Evolutionary conservation across 2,329 filamentous ascomycete species (phyloP), one percentile per base, ranked within the genome.

Genomic region (Colletotrichum cereale): DNA sequence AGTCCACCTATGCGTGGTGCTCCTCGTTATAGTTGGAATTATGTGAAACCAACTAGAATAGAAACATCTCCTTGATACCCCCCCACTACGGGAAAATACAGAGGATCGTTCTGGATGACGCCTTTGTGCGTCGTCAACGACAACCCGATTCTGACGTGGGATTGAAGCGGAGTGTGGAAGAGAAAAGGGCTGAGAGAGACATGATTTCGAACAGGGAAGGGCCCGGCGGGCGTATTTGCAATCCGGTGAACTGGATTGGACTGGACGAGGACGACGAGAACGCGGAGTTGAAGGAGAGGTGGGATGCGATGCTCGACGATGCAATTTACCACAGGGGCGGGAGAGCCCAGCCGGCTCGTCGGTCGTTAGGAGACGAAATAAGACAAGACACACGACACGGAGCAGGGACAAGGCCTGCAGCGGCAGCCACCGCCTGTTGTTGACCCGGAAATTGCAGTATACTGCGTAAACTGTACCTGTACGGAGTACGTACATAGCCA

Each of bases 171-270:
- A 18, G 2, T 24, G 10, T 12, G n/a, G 24, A 48, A 11, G 47
- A 40, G 40, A 31, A 60, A 64, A 48, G 36, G 61, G 26, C 24
- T 18, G 42, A 44, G 42, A n/a, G 21, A n/a, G 10, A 11, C 18
- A 44, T 7, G 42, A 44, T 44, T 3, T 18, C 36, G 24, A 21
- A 57, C 65, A 67, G 31, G 65, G 56, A 47, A 31, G 29, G 47
- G 44, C 34, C 53, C 26, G 31, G 24, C 21, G 42, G 63, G 60
- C 42, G 63, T 48, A 56, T 57, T 62, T 67, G 40, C 26, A 67
- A 67, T 62, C 26, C 40, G n/a, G 31, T 16, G 50, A 31, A 67
- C 55, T 70, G 67, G 67, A 52, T 40, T n/a, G n/a, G n/a, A n/a
- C n/a, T n/a, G n/a, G n/a, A n/a, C n/a, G n/a, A n/a, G n/a, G 52